These are phyloP conservation scores for Diaporthe ampelina DNA, from an alignment of 2,329 filamentous ascomycete genomes.

Conservation along the genomic window DNA sequence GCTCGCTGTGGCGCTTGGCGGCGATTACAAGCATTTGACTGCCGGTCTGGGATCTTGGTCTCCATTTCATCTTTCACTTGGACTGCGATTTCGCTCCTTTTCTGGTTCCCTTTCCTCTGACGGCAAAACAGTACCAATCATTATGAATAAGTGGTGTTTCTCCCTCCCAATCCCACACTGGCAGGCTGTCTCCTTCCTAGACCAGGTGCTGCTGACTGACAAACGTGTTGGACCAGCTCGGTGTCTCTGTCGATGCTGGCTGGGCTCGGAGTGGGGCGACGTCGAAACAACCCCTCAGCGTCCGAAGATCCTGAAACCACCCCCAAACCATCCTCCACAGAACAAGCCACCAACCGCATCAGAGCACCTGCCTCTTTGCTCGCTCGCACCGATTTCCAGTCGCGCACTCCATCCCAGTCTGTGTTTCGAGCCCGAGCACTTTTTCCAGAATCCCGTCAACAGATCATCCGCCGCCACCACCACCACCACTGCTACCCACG, in stretches of 20 bases:
- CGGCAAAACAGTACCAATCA: too few species aligned
- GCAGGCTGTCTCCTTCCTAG: too few species aligned
- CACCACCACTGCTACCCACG: neutral
- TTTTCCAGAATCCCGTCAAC: constrained; percentile 1
- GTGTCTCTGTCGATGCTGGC: neutral
- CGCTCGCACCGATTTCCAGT: constrained; percentile 18
- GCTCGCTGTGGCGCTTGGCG: neutral
- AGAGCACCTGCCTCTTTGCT: neutral
- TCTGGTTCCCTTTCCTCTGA: too few species aligned
- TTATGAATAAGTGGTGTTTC: neutral
- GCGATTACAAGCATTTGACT: neutral
- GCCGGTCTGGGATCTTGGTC: neutral
- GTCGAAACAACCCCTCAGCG: constrained; percentile 36
- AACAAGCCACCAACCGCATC: constrained; percentile 27
- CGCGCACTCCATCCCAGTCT: neutral
- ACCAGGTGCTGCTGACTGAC: too few species aligned
- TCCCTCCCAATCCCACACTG: neutral
- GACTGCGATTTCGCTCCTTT: neutral
- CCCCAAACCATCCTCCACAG: constrained; percentile 23
- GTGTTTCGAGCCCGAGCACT: constrained; percentile 22
- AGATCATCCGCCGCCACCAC: constrained; percentile 5
- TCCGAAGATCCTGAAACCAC: constrained; percentile 42
- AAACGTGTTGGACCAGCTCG: neutral
- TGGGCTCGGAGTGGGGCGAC: constrained; percentile 6
- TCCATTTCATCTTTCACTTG: neutral